Percentiles rank a stretch among this genome's conserved stretches.
These are phyloP conservation scores for Claviceps cyperi DNA, from an alignment of 2,329 filamentous ascomycete species.

Conservation along the genomic window DNA sequence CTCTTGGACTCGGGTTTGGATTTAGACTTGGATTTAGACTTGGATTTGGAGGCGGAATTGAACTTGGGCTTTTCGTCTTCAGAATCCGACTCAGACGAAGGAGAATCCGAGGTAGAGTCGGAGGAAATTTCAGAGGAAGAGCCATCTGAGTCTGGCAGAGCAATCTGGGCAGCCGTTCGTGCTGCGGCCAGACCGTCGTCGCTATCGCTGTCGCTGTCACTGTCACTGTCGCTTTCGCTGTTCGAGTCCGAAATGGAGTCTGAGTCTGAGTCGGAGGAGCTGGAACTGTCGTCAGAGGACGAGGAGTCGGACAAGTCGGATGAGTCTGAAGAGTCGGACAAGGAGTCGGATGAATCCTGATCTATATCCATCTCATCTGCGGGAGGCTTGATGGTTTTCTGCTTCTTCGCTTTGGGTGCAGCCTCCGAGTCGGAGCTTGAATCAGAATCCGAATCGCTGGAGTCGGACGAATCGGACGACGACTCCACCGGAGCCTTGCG, in stretches of 20 bases:
- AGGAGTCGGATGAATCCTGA: slow-evolving; percentile 15
- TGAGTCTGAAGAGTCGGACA: slow-evolving; percentile 9
- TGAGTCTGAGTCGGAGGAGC: slow-evolving; percentile 12
- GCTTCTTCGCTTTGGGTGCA: slow-evolving; percentile 39
- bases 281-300: slow-evolving; percentile 7
- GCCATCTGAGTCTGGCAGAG: slow-evolving; percentile 12
- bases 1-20: slow-evolving; percentile 11
- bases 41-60: slow-evolving; percentile 6
- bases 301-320: slow-evolving; percentile 9
- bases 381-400: slow-evolving; percentile 20
- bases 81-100: slow-evolving; percentile 17
- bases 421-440: slow-evolving; percentile 31
- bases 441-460: slow-evolving; percentile 20
- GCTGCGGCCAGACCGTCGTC: slow-evolving; percentile 2
- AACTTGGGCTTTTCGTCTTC: slow-evolving; percentile 15
- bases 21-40: slow-evolving; percentile 18
- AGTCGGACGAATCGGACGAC: slow-evolving; percentile 13
- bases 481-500: slow-evolving; percentile 23
- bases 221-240: slow-evolving; percentile 6
- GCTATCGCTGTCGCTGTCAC: slow-evolving; percentile 6
- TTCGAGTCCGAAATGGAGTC: slow-evolving; percentile 6
- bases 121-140: slow-evolving; percentile 17
- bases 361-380: slow-evolving; percentile 8
- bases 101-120: slow-evolving; percentile 8
- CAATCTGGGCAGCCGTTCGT: slow-evolving; percentile 13